A percentile compares a stretch with the other conserved stretches of the same genome.
phyloP scores from a whole-genome alignment of 2,329 filamentous ascomycete species.

The Leptographium procerum region DNA sequence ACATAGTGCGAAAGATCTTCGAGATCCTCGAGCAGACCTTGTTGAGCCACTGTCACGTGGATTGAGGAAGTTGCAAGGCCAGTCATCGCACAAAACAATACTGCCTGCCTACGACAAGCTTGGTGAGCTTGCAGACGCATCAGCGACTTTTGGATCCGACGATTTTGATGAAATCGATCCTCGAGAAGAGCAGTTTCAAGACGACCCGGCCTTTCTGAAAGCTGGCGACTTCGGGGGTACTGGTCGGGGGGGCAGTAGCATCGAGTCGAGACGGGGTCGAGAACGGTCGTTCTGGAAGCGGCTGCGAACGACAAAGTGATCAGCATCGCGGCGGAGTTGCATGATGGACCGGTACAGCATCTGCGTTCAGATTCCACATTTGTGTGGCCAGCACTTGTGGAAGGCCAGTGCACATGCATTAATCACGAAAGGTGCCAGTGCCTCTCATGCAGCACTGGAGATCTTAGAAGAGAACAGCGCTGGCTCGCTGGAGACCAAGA shows the following conservation, averaged over 20 bases:
- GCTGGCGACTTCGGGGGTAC: conserved; percentile 10
- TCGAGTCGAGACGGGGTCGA: conserved; percentile 8
- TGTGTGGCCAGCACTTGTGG: neutral
- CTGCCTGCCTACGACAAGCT: conserved; percentile 13
- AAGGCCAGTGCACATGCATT: neutral
- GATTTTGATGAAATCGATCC: conserved; percentile 29
- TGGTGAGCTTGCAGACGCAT: conserved; percentile 7
- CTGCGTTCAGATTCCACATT: neutral
- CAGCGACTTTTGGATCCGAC: conserved; percentile 10
- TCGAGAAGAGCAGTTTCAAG: conserved; percentile 35
- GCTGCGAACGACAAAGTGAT: conserved; percentile 13
- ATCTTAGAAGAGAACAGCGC: neutral
- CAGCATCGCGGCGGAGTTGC: neutral
- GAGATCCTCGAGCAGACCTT: conserved; percentile 16
- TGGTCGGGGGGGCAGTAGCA: conserved; percentile 1
- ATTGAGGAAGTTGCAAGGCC: conserved; percentile 22
- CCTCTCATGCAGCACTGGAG: neutral
- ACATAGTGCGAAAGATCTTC: conserved; percentile 14
- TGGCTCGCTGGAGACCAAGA: neutral
- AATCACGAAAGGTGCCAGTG: neutral
- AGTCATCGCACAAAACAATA: neutral
- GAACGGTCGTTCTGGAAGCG: conserved; percentile 17
- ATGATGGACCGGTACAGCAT: neutral
- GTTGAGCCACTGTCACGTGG: conserved; percentile 20
- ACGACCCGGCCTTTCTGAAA: conserved; percentile 26